Evolutionary conservation across 2,329 filamentous ascomycete species (phyloP).

Genomic region (Exophiala viscosa): DNA sequence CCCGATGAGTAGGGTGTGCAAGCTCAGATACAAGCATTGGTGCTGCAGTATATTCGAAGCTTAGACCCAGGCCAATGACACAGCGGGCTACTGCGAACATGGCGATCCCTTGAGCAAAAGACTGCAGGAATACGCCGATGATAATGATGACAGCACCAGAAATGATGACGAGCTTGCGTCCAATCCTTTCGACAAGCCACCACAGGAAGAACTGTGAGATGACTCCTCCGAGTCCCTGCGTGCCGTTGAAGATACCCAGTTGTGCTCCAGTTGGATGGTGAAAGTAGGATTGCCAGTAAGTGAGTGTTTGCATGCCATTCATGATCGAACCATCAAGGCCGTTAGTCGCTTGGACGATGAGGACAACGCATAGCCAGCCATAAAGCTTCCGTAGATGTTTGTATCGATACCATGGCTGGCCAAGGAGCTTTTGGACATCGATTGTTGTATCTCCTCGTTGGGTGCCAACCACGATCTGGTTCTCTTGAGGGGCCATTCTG

Average conservation of each 20-base stretch:
- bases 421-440: slow-evolving; percentile 13
- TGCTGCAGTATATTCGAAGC: slow-evolving; percentile 13
- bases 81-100: slow-evolving; percentile 16
- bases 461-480: slow-evolving; percentile 11
- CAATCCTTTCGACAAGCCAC: slow-evolving; percentile 15
- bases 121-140: slow-evolving; percentile 11
- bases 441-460: slow-evolving; percentile 15
- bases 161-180: slow-evolving; percentile 11
- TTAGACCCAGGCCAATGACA: slow-evolving; percentile 10
- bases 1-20: slow-evolving; percentile 14
- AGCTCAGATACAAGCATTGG: slow-evolving; percentile 13
- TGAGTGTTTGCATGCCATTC: slow-evolving; percentile 31
- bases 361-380: slow-evolving; percentile 15
- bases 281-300: slow-evolving; percentile 30
- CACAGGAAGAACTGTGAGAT: slow-evolving; percentile 13
- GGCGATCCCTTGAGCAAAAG: slow-evolving; percentile 8
- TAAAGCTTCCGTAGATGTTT: slow-evolving; percentile 13
- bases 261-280: slow-evolving; percentile 25
- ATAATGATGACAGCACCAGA: slow-evolving; percentile 12
- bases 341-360: slow-evolving; percentile 13
- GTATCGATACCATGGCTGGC: slow-evolving; percentile 15
- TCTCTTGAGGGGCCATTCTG: slow-evolving; percentile 7
- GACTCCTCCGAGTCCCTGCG: slow-evolving; percentile 12
- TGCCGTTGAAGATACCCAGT: slow-evolving; percentile 14
- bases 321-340: slow-evolving; percentile 25